phyloP scores from a whole-genome alignment of 139 green algal genomes.

The Edaphochlamys debaryana region DNA sequence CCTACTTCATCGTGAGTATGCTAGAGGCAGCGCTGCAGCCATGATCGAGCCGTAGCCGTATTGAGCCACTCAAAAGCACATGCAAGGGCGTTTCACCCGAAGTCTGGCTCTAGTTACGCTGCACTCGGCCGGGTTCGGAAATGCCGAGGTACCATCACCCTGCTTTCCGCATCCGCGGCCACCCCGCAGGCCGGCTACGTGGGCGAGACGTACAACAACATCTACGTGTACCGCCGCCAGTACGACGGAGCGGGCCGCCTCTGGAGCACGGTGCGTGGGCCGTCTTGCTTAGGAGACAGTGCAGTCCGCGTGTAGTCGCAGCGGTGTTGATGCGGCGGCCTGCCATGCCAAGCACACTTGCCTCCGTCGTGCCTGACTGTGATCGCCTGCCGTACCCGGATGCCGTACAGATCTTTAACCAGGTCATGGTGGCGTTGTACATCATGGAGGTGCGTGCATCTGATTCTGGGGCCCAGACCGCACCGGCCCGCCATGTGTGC shows the following conservation, averaged over 20 bases:
- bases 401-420: conserved; percentile 38
- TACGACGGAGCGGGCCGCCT: conserved; percentile 55
- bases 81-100: no score
- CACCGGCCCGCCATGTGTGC: no score
- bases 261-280: conserved; percentile 29
- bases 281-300: background rate
- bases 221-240: conserved; percentile 43
- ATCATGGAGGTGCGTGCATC: conserved; percentile 41
- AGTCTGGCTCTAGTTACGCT: no score
- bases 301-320: background rate
- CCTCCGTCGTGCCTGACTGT: background rate
- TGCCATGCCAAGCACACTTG: background rate
- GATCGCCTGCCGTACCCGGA: background rate
- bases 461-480: no score
- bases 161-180: no score
- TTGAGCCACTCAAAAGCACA: no score
- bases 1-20: conserved; percentile 74
- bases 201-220: conserved; percentile 55
- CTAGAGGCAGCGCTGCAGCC: no score
- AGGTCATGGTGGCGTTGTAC: conserved; percentile 45
- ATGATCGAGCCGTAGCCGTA: no score
- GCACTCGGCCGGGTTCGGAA: no score
- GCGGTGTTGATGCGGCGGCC: background rate
- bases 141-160: no score
- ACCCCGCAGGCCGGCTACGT: background rate